Base-by-base conservation (phyloP, 495 filamentous ascomycete genomes). In the Annulohypoxylon moriforme region DNA sequence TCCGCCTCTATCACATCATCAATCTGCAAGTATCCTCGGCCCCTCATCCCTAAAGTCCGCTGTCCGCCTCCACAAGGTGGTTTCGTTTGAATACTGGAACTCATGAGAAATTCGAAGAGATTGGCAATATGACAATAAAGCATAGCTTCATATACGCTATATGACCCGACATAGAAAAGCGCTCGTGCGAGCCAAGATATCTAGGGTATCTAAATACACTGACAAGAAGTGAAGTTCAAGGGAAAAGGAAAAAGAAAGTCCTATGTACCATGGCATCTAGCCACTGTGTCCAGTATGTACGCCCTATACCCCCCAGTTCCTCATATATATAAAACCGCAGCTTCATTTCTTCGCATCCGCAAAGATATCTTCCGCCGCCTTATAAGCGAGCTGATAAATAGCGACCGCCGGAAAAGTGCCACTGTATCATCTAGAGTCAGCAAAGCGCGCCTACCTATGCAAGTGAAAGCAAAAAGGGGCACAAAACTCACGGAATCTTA, bases 331-430 rank as follows among this genome's bases (percentile, higher is more conserved):
- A 40, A 3, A 49, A 49, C 31, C 10, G n/a, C 25, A 53, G 11
- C 10, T 8, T 20, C 44, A 67, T 58, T 38, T 63, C 20, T 38
- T 63, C 27, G 31, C 59, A 47, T 63, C 81, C 4, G 70, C 76
- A 36, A 85, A 69, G 42, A 88, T 87, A 5, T 85, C 85, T 20
- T 85, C 85, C 0, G 83, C 82, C 1, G 85, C 86, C 79, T 88
- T 88, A 77, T 89, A 85, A 46, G 80, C 81, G 25, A 88, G 71
- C 82, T 87, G 85, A 59, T 86, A 86, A 31, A 85, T 86, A 0
- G 85, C 78, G 7, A 83, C 58, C 24, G 76, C 80, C 3, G 84
- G 81, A 56, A 84, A 88, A 10, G 79, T 79, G 0, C 86, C 86
- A 3, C 63, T 71, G 27, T 14, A 58, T 29, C 34, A 33, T 25